These are phyloP conservation scores for Fusarium staphyleae DNA, from an alignment of 2,329 filamentous ascomycete genomes.

Conservation along the genomic window DNA sequence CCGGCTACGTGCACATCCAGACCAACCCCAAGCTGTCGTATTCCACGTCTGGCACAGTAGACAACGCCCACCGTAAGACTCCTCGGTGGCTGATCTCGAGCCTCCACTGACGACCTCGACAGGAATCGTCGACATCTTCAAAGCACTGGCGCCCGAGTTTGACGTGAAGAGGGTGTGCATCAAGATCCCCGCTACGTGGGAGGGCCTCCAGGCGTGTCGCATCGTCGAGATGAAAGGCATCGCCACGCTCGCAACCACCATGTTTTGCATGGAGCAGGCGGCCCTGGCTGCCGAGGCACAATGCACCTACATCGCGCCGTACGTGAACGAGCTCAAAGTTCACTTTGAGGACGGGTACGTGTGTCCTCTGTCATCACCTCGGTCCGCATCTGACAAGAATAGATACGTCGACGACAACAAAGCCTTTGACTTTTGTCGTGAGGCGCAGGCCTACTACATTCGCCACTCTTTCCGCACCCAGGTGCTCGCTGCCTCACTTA, in stretches of 20 bases:
- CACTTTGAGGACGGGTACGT: constrained; percentile 61
- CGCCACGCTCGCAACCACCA: constrained; percentile 66
- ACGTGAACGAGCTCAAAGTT: constrained; percentile 70
- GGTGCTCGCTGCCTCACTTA: constrained; percentile 65
- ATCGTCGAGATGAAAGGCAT: constrained; percentile 61
- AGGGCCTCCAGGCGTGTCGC: constrained; percentile 66
- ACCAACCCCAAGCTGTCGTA: constrained; percentile 65
- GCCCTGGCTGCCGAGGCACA: constrained; percentile 62
- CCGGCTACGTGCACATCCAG: constrained; percentile 64
- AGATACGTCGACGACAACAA: constrained; percentile 59
- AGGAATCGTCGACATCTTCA: constrained; percentile 55
- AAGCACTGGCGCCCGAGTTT: constrained; percentile 40
- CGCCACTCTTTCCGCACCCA: constrained; percentile 52
- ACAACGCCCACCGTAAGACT: constrained; percentile 58
- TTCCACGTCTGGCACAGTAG: constrained; percentile 55
- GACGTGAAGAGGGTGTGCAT: constrained; percentile 62
- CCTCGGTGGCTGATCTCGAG: rapidly evolving
- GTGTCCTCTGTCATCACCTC: background rate
- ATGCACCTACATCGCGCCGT: constrained; percentile 70
- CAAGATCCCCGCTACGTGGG: constrained; percentile 70
- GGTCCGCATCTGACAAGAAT: background rate
- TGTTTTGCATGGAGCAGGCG: constrained; percentile 69
- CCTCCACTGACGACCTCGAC: background rate
- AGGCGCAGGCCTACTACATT: constrained; percentile 61
- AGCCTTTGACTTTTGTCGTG: constrained; percentile 58